phyloP scores from a whole-genome alignment of 106 monocot species.

The Iris macrosiphon region DNA sequence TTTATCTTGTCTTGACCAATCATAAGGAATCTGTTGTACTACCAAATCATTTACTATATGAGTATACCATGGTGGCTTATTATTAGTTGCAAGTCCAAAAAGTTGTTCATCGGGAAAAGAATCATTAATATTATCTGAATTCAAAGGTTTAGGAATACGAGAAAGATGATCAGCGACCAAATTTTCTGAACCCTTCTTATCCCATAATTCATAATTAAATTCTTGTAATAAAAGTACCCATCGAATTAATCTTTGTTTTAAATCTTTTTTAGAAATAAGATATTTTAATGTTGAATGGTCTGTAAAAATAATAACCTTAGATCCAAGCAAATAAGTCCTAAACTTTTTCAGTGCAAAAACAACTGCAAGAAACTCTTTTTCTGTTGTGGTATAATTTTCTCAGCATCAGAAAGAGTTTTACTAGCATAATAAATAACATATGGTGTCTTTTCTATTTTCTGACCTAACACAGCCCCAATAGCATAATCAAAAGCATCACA shows the following conservation, averaged over 20 bases:
- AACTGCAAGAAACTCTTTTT: neutral
- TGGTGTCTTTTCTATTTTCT: neutral
- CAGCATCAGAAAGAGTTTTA: neutral
- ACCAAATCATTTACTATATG: neutral
- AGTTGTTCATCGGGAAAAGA: too few relatives aligned
- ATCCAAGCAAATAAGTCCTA: neutral
- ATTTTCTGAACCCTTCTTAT: neutral
- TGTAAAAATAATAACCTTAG: neutral
- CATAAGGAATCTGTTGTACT: neutral
- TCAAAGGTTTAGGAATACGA: neutral
- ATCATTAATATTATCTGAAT: too few relatives aligned
- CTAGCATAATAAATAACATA: slow-evolving; percentile 1
- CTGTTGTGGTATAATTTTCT: neutral
- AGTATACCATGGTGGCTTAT: too few relatives aligned
- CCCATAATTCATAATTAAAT: neutral
- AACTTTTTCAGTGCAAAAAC: neutral
- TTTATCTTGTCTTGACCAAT: neutral
- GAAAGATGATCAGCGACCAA: neutral
- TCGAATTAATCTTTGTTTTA: neutral
- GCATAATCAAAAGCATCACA: neutral
- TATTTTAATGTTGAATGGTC: neutral
- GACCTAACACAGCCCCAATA: neutral
- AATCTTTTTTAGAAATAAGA: neutral
- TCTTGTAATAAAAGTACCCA: neutral
- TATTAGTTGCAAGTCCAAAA: too few relatives aligned